phyloP scores from a whole-genome alignment of 140 eudicot genomes.

The Stevia rebaudiana region DNA sequence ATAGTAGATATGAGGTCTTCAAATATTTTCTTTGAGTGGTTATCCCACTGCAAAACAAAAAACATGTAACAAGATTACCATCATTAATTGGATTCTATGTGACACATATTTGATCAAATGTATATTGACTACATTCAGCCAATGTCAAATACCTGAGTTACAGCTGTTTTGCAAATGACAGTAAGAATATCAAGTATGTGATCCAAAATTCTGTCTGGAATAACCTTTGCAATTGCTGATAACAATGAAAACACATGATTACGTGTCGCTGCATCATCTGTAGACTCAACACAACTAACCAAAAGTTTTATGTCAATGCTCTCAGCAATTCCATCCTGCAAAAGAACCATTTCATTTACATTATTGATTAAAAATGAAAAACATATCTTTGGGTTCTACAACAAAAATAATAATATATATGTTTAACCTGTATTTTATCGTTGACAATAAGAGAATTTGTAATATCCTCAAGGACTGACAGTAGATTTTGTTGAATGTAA shows the following conservation, averaged over 20 bases:
- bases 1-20: slow-evolving; percentile 76
- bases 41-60: slow-evolving; percentile 48
- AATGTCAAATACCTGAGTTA: slow-evolving; percentile 50
- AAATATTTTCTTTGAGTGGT: slow-evolving; percentile 64
- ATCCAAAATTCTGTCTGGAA: slow-evolving; percentile 61
- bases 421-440: slow-evolving; percentile 33
- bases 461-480: slow-evolving; percentile 70
- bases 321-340: slow-evolving; percentile 41
- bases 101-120: neutral
- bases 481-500: slow-evolving; percentile 65
- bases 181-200: slow-evolving; percentile 65
- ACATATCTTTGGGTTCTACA: neutral
- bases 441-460: slow-evolving; percentile 33
- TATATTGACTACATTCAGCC: neutral
- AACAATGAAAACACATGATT: slow-evolving; percentile 72
- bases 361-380: neutral
- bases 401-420: neutral
- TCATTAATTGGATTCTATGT: neutral
- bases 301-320: slow-evolving; percentile 53
- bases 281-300: slow-evolving; percentile 70
- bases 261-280: slow-evolving; percentile 53
- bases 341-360: slow-evolving; percentile 2
- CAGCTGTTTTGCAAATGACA: slow-evolving; percentile 57
- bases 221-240: slow-evolving; percentile 58
- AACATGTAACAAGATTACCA: neutral